Conservation (phyloP, 2,329 filamentous ascomycete genomes). For the Ceratocystiopsis sp. region DNA sequence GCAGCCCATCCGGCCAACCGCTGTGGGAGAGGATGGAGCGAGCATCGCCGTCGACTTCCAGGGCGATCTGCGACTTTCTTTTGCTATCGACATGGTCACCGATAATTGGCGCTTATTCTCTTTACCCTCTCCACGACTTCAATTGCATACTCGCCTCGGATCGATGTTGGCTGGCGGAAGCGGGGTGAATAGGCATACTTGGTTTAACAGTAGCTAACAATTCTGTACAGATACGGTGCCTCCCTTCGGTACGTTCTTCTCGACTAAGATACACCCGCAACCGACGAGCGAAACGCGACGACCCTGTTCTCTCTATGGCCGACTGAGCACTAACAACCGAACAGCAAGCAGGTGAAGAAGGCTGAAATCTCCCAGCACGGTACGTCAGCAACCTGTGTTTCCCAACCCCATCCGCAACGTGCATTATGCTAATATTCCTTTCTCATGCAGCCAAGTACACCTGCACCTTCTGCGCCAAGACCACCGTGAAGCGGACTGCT, state of each 20-base stretch:
- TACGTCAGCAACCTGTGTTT: not conserved
- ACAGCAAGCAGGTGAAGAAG: conserved; percentile 97
- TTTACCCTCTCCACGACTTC: too few relatives aligned
- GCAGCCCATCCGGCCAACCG: too few relatives aligned
- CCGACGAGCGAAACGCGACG: not conserved
- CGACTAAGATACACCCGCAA: not conserved
- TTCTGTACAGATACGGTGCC: conserved; percentile 67
- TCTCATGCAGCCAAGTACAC: conserved; percentile 55
- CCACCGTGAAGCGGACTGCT: conserved; percentile 60
- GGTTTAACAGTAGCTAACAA: conserved; percentile 1
- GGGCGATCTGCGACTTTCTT: too few relatives aligned
- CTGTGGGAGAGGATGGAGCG: too few relatives aligned
- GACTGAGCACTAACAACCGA: conserved; percentile 4
- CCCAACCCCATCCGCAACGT: too few relatives aligned
- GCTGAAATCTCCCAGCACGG: conserved; percentile 96
- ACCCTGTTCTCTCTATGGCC: not conserved
- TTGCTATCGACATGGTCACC: too few relatives aligned
- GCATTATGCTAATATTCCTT: not conserved
- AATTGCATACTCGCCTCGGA: too few relatives aligned
- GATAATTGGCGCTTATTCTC: too few relatives aligned
- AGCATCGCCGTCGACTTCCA: too few relatives aligned
- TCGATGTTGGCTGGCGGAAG: too few relatives aligned
- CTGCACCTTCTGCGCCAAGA: conserved; percentile 99
- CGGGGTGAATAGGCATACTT: too few relatives aligned
- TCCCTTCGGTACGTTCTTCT: conserved; percentile 41